Conservation (phyloP, 257 asterid species). For the Catharanthus roseus region DNA sequence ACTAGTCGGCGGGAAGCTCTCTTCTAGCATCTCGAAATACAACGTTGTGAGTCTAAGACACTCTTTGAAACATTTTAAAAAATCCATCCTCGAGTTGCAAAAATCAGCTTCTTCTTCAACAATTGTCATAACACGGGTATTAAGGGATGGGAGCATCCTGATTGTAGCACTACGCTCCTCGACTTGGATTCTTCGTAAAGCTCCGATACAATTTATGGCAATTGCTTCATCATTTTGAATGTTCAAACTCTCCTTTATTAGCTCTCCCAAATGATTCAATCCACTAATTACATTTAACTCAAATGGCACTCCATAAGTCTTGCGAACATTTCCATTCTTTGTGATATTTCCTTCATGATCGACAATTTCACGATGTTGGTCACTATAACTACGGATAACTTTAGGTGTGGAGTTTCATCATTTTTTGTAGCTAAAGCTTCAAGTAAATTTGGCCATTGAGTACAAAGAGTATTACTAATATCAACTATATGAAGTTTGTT, state of each 20-base stretch:
- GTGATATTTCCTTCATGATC: constrained; percentile 69
- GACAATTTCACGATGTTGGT: constrained; percentile 33
- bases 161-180: constrained; percentile 34
- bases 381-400: constrained; percentile 56
- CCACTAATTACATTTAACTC: constrained; percentile 51
- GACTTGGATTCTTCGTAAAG: constrained; percentile 32
- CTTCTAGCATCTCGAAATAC: constrained; percentile 77
- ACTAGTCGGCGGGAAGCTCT: constrained; percentile 62
- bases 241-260: constrained; percentile 43
- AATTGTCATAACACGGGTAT: constrained; percentile 58
- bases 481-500: constrained; percentile 65
- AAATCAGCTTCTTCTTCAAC: constrained; percentile 89
- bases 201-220: constrained; percentile 64
- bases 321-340: constrained; percentile 80
- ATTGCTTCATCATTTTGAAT: constrained; percentile 62
- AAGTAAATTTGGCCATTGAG: constrained; percentile 89
- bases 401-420: constrained; percentile 72
- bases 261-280: constrained; percentile 34
- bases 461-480: constrained; percentile 72
- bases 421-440: constrained; percentile 76
- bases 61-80: constrained; percentile 61
- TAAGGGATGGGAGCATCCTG: constrained; percentile 33
- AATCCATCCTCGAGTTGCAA: constrained; percentile 33
- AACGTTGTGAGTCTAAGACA: constrained; percentile 65
- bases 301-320: constrained; percentile 92